A percentile compares a stretch with the other conserved stretches of the same genome.
Conservation (phyloP, 768 basidiomycete genomes). For the Trichaptum fuscoviolaceum region DNA sequence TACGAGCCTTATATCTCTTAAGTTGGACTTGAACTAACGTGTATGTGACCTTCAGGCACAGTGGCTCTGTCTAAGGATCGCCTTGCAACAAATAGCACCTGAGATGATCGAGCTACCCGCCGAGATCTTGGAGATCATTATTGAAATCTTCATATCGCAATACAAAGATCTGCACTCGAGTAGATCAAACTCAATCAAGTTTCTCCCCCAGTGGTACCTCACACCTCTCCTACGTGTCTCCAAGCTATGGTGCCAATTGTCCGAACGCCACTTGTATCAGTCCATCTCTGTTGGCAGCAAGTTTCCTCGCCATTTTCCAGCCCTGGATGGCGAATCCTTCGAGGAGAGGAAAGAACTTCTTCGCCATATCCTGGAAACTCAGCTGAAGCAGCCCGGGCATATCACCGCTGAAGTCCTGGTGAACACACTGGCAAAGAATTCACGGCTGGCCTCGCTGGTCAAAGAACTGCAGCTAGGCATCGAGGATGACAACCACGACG, state of each 20-base stretch:
- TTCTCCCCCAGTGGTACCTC: not conserved
- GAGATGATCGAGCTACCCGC: not conserved
- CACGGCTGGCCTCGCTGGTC: not conserved
- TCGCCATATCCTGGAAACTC: too few species aligned
- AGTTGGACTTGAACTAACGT: too few species aligned
- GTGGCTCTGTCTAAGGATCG: too few species aligned
- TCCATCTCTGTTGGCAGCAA: not conserved
- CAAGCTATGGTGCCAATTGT: not conserved
- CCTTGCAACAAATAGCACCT: not conserved
- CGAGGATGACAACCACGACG: not conserved
- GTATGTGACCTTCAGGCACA: too few species aligned
- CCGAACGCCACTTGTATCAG: not conserved
- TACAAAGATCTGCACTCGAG: not conserved
- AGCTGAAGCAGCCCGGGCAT: not conserved
- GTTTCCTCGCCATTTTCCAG: not conserved
- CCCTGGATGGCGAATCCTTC: too few species aligned
- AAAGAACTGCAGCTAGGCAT: not conserved
- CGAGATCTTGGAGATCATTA: not conserved
- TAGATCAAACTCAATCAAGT: not conserved
- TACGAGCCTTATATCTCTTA: too few species aligned
- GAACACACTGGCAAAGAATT: not conserved
- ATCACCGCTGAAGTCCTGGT: not conserved
- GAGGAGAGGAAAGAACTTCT: too few species aligned
- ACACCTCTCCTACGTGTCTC: not conserved
- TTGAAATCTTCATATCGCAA: not conserved